Base-by-base conservation (phyloP, 176 grass and related monocot species). In the Oryza glaberrima region DNA sequence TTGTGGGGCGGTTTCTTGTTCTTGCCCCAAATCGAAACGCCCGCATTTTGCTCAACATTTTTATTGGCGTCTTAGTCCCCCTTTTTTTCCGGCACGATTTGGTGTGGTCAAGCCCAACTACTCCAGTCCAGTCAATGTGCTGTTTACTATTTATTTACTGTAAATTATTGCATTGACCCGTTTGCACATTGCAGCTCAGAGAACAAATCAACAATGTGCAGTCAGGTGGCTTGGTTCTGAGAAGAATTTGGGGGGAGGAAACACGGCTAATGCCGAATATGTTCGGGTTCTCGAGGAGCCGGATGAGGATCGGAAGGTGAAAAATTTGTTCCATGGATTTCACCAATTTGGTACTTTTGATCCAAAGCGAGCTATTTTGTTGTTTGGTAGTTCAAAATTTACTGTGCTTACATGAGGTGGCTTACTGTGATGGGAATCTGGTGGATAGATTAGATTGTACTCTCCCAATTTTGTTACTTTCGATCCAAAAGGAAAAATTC, bases 221-320 rank as follows among this genome's bases (percentile, higher is more conserved):
- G 7, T 44, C 48, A 56, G 20, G 56, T 65, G 19, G 4, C 13
- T 43, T 20, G 32, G 9, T 61, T 79, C 28, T 90, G 51, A 82
- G 15, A 19, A 77, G 5, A 76, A 64, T 44, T 20, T 20, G 54
- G 61, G 44, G 44, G 52, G 71, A 49, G 34, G 26, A 52, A 74
- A 35, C 44, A 28, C 14, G 20, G 41, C 34, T 81, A 87, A 87
- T 90, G 77, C 86, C 81, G 11, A 95, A 95, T 80, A 94, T 98
- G 93, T 98, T 98, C 73, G 91, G 91, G 67, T 98, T 98, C 76
- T 94, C 96, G 6, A 85, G 89, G 11, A 91, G 93, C 30, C 90
- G 88, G 36, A 88, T 63, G 48, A 98, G 94, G 72, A 75, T 89
- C 3, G 96, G 86, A 67, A 98, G 93, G 96, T 97, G 86, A 82